These are phyloP conservation scores for Rubus idaeus DNA, from an alignment of 306 rosid genomes.

Conservation along the genomic window DNA sequence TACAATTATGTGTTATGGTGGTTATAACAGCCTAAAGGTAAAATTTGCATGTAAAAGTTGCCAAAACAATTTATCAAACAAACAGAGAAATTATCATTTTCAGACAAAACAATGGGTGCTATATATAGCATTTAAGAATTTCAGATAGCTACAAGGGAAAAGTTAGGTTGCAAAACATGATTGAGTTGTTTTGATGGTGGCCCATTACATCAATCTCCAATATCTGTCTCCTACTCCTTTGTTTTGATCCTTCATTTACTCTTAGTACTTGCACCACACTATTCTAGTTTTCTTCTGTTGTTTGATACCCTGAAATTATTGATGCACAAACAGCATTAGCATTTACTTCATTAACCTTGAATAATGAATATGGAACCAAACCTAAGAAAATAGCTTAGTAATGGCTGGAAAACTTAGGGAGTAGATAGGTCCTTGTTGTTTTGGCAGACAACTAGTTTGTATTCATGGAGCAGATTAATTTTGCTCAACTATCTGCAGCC, in stretches of 20 bases:
- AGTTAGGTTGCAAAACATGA: conserved; percentile 16
- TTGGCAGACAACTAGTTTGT: too few species aligned
- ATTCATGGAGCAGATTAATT: not conserved
- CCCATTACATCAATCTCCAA: not conserved
- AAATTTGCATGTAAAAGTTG: not conserved
- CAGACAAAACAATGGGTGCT: not conserved
- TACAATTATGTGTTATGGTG: conserved; percentile 16
- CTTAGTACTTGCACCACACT: conserved; percentile 1
- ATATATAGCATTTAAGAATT: not conserved
- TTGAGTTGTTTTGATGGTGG: not conserved
- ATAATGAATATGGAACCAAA: not conserved
- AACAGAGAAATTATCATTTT: not conserved
- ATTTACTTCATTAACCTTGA: not conserved
- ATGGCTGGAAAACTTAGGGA: too few species aligned
- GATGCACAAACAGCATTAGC: not conserved
- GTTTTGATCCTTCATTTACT: not conserved
- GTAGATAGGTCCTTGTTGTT: too few species aligned
- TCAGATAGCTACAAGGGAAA: not conserved
- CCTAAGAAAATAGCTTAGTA: not conserved
- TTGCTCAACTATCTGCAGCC: not conserved
- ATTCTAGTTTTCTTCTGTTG: not conserved
- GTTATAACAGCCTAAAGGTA: conserved; percentile 4
- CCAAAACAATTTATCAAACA: not conserved
- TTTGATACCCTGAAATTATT: conserved; percentile 10
- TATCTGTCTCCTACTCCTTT: not conserved